Conservation (phyloP, 371 early-diverging fungal species). For the Mortierella sp. region DNA sequence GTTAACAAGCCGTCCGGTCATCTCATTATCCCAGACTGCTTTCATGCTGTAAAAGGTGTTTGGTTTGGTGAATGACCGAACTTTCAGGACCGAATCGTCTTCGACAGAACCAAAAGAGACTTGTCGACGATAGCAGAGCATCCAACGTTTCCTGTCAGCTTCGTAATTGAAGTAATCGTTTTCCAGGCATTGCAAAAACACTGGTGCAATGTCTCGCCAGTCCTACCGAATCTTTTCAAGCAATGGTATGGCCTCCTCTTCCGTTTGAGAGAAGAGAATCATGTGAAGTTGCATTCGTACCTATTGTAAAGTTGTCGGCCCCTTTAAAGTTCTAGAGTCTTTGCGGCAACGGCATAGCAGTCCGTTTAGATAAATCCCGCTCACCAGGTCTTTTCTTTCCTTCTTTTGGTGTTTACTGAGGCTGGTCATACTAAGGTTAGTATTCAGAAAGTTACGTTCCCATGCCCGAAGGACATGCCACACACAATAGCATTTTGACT, state of each 20-base stretch:
- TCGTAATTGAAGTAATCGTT: constrained; percentile 6
- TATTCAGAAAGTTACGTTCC: constrained; percentile 3
- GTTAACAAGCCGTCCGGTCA: too few relatives aligned
- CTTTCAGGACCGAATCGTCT: background rate
- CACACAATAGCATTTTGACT: constrained; percentile 19
- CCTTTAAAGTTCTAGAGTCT: too few relatives aligned
- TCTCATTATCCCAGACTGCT: too few relatives aligned
- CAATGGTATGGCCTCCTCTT: background rate
- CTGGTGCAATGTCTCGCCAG: background rate
- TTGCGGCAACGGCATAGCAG: too few relatives aligned
- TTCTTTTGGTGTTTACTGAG: background rate
- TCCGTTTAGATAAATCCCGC: too few relatives aligned
- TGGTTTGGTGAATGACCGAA: constrained; percentile 4
- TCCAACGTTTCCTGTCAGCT: constrained; percentile 13
- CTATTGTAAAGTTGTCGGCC: background rate
- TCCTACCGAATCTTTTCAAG: background rate
- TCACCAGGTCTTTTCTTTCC: constrained; percentile 1
- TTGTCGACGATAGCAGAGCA: constrained; percentile 10
- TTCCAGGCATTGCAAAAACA: constrained; percentile 5
- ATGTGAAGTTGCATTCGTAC: background rate
- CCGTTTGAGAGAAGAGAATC: constrained; percentile 1
- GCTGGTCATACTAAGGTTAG: background rate
- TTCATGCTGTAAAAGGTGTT: background rate
- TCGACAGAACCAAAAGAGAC: constrained; percentile 9
- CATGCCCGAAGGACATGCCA: constrained; percentile 26